These are phyloP conservation scores for Escallonia rubra DNA, from an alignment of 129 eudicot species.

Conservation along the genomic window DNA sequence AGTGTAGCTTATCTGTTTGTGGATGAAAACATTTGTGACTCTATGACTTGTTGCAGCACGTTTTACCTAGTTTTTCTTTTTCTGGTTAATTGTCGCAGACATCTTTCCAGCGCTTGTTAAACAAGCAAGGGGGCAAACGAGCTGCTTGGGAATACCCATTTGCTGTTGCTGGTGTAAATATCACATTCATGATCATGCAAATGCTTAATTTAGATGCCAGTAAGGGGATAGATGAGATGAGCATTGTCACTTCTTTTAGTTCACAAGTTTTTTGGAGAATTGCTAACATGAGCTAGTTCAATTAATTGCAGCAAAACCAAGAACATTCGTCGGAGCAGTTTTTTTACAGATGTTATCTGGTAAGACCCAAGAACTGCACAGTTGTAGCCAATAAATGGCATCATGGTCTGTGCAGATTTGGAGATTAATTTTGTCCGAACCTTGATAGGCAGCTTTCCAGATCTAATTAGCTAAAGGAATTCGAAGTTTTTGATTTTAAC, in stretches of 20 bases:
- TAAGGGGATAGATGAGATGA: constrained; percentile 25
- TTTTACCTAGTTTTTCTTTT: background rate
- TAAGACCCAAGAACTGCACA: constrained; percentile 2
- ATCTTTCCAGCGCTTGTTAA: constrained; percentile 62
- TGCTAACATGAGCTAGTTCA: constrained; percentile 11
- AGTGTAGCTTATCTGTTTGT: no score
- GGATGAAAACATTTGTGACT: no score
- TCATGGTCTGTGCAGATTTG: no score
- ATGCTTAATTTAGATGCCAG: constrained; percentile 82
- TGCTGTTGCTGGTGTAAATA: constrained; percentile 96
- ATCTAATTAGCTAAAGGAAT: no score
- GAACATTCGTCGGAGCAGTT: constrained; percentile 67
- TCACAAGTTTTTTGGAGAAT: background rate
- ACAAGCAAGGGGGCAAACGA: constrained; percentile 64
- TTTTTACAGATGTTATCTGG: constrained; percentile 77
- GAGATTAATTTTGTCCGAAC: no score
- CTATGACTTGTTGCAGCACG: no score
- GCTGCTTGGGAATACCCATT: constrained; percentile 93
- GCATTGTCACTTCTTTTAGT: no score
- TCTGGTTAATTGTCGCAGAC: constrained; percentile 30
- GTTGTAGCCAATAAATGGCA: no score
- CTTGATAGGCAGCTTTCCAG: no score
- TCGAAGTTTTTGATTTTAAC: no score
- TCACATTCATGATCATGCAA: constrained; percentile 90
- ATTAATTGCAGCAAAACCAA: constrained; percentile 56